Evolutionary conservation across 129 eudicot species (phyloP), one percentile per base, ranked within the genome.

Genomic region (Saposhnikovia divaricata): DNA sequence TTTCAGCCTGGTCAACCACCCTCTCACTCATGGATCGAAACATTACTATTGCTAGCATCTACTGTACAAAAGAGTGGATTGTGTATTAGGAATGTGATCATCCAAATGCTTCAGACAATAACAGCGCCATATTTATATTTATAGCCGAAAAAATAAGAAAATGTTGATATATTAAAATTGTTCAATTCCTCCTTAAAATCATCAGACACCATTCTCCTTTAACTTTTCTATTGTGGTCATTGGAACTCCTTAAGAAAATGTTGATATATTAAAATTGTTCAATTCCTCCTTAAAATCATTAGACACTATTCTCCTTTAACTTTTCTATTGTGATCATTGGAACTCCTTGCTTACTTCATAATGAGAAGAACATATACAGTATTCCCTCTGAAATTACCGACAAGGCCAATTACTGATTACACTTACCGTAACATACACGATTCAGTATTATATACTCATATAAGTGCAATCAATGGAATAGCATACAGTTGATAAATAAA

Each of bases 21-120:
- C 97, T 11, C 65, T 23, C 66, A 57, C 66, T 57, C 66, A 57
- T 50, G 23, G n/a, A n/a, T n/a, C n/a, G n/a, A 14, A 93, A 86
- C 88, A 82, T 87, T 76, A 87, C 18, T 75, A 91, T 83, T 44
- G 90, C 93, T 79, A 93, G 61, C 73, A 86, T 88, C 97, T n/a
- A n/a, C n/a, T n/a, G n/a, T 91, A 91, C 72, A 75, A 74, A 79
- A 76, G 27, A 19, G 57, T 37, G 57, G 39, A 68, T 53, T 72
- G 27, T 38, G 6, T 18, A 66, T 19, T 27, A 77, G 70, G 21
- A 38, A 21, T 77, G 38, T 53, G 37, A 77, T 6, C 18, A 77
- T 37, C 50, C 19, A 19, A 34, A 55, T 38, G 12, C 18, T 77
- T 39, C 34, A 21, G 18, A 77, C 21, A 9, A 37, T 18, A 55